Percentiles rank a stretch among this genome's conserved stretches.
phyloP scores from a whole-genome alignment of 495 filamentous ascomycete species.

The Copromyces sp. region DNA sequence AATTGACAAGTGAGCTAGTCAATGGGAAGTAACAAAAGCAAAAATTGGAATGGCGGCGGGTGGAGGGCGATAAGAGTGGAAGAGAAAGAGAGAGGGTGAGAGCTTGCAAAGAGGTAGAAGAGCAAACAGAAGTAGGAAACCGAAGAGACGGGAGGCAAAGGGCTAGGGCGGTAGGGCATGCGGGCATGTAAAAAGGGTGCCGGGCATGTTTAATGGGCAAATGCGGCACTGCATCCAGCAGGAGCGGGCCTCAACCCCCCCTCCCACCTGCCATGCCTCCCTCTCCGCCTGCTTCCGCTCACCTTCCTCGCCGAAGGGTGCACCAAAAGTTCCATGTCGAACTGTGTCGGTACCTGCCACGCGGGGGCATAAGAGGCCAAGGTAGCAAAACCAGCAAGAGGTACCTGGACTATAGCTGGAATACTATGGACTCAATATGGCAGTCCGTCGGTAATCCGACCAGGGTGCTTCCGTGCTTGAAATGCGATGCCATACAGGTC shows the following conservation, averaged over 20 bases:
- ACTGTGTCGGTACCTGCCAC: not conserved
- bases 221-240: not conserved
- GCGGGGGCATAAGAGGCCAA: not conserved
- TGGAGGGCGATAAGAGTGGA: not conserved
- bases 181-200: not conserved
- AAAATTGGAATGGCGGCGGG: slow-evolving; percentile 1
- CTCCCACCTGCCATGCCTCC: not conserved
- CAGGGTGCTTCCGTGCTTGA: not conserved
- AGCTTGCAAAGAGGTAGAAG: slow-evolving; percentile 1
- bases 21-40: not conserved
- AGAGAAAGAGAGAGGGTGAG: not conserved
- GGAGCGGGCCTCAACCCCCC: not conserved
- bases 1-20: not conserved
- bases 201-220: not conserved
- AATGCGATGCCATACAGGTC: not conserved
- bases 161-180: not conserved
- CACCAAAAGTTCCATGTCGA: not conserved
- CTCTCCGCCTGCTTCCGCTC: not conserved
- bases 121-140: not conserved
- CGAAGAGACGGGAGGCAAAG: not conserved
- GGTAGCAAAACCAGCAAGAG: not conserved
- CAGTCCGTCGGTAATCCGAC: not conserved
- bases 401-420: not conserved
- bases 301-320: not conserved
- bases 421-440: not conserved